A percentile compares a stretch with the other conserved stretches of the same genome.
phyloP scores from a whole-genome alignment of 192 early-diverging fungal genomes.

The Martensiomyces pterosporus region DNA sequence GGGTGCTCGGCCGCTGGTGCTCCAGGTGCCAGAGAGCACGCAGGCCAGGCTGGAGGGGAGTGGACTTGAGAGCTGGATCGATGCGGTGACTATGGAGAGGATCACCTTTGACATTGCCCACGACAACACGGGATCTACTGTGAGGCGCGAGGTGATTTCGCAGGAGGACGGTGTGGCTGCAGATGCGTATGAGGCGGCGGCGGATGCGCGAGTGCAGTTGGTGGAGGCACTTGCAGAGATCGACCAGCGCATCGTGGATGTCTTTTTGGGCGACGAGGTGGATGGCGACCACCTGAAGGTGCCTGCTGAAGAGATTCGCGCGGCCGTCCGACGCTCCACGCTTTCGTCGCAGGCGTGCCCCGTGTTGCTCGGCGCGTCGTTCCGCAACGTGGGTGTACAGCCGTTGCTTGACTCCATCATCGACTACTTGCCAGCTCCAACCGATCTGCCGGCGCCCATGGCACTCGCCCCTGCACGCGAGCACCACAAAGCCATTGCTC shows the following conservation, averaged over 20 bases:
- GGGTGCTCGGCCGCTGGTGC: slow-evolving; percentile 60
- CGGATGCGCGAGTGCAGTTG: slow-evolving; percentile 58
- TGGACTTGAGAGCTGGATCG: slow-evolving; percentile 63
- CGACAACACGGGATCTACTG: slow-evolving; percentile 21
- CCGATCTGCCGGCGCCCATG: slow-evolving; percentile 56
- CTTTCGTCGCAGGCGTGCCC: slow-evolving; percentile 67
- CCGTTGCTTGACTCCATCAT: slow-evolving; percentile 85
- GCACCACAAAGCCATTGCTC: not conserved
- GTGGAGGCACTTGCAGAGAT: slow-evolving; percentile 81
- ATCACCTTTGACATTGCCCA: slow-evolving; percentile 10
- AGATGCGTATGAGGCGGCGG: slow-evolving; percentile 45
- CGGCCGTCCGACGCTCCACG: slow-evolving; percentile 69
- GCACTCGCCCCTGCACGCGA: not conserved
- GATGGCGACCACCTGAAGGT: slow-evolving; percentile 74
- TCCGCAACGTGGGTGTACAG: slow-evolving; percentile 89
- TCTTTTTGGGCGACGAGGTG: slow-evolving; percentile 62
- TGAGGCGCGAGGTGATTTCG: slow-evolving; percentile 6
- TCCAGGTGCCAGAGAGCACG: slow-evolving; percentile 62
- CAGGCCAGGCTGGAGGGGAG: slow-evolving; percentile 16
- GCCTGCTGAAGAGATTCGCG: slow-evolving; percentile 55
- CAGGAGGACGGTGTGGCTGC: slow-evolving; percentile 8
- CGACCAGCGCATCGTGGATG: slow-evolving; percentile 80
- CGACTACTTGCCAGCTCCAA: slow-evolving; percentile 79
- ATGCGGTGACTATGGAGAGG: slow-evolving; percentile 67
- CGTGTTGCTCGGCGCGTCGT: slow-evolving; percentile 83